Evolutionary conservation across 352 stramenopile species (phyloP), one percentile per base, ranked within the genome.

Genomic region (Phytophthora kernoviae): DNA sequence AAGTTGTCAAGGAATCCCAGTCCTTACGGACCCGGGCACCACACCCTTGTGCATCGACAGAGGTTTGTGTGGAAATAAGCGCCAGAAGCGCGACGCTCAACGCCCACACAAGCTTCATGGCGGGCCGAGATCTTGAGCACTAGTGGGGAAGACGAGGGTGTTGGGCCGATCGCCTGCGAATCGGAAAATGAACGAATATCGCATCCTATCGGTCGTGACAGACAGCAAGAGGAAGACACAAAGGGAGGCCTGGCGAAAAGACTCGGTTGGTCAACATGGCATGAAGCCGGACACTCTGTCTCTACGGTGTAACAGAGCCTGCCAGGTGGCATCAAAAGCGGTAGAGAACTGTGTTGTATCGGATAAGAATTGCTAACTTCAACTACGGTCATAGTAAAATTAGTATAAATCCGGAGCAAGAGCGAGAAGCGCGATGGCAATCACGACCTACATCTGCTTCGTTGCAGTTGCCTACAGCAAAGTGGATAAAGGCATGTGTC

Each of bases 11-110:
- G 5, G 51, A 27, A 18, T 73, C 62, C 77, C 77, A 87, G 32
- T 75, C 49, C n/a, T 75, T 73, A 4, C 75, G 72, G 7, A 83
- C 53, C 40, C 77, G 75, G 15, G 69, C 20, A 9, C 70, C 65
- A 18, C 73, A 78, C n/a, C 24, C 37, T 17, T 65, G 51, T 4
- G 56, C 55, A 21, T 52, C 9, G 1, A 49, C 33, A 3, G 21
- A 34, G 1, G 43, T 11, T 10, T 42, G 2, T 6, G 52, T 50
- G 15, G 42, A 51, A 2, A 55, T 32, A 3, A 66, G 26, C 27
- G 44, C 50, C 12, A 65, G 17, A 5, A 70, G 22, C 1, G 21
- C 20, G 42, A 33, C 22, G 17, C 30, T 54, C 1, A 60, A 12
- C 9, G 52, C 15, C 54, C 45, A 56, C 18, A 39, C 20, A 22